Conservation (phyloP, 495 filamentous ascomycete species). For the Neurospora sp. region DNA sequence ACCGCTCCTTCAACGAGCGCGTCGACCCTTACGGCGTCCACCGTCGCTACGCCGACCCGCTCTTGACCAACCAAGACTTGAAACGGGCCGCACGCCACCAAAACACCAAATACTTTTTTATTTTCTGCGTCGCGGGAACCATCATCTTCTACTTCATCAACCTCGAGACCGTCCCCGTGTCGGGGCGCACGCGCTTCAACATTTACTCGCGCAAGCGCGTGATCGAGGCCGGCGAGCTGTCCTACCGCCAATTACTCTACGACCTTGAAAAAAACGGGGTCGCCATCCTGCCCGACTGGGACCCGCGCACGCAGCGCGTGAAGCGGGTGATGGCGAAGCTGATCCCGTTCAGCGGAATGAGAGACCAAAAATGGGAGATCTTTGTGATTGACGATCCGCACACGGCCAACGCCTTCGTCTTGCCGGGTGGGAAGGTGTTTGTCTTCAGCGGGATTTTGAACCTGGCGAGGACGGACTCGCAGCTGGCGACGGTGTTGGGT, state of each 20-base stretch:
- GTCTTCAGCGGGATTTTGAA: conserved; percentile 78
- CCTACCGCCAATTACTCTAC: conserved; percentile 41
- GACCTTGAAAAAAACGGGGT: conserved; percentile 26
- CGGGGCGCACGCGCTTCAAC: conserved; percentile 75
- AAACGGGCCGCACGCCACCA: conserved; percentile 15
- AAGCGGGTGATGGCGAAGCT: conserved; percentile 59
- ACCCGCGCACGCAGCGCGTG: conserved; percentile 39
- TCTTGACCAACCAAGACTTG: conserved; percentile 23
- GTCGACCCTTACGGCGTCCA: conserved; percentile 10
- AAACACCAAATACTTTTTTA: conserved; percentile 21
- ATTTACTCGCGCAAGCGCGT: conserved; percentile 51
- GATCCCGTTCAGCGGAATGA: conserved; percentile 56
- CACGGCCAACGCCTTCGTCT: conserved; percentile 70
- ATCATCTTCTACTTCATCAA: conserved; percentile 58
- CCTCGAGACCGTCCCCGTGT: conserved; percentile 70
- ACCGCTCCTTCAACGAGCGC: not conserved
- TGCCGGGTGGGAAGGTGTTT: conserved; percentile 90
- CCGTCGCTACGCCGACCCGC: conserved; percentile 25
- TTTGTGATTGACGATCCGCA: conserved; percentile 65
- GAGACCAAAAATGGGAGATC: conserved; percentile 63
- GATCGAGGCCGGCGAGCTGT: conserved; percentile 38
- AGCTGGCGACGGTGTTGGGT: conserved; percentile 73
- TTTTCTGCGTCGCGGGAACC: conserved; percentile 25
- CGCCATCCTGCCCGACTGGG: conserved; percentile 30
- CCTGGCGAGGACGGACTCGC: conserved; percentile 60